phyloP scores from a whole-genome alignment of 1,284 basidiomycete genomes.

The Paramarasmius palmivorus region DNA sequence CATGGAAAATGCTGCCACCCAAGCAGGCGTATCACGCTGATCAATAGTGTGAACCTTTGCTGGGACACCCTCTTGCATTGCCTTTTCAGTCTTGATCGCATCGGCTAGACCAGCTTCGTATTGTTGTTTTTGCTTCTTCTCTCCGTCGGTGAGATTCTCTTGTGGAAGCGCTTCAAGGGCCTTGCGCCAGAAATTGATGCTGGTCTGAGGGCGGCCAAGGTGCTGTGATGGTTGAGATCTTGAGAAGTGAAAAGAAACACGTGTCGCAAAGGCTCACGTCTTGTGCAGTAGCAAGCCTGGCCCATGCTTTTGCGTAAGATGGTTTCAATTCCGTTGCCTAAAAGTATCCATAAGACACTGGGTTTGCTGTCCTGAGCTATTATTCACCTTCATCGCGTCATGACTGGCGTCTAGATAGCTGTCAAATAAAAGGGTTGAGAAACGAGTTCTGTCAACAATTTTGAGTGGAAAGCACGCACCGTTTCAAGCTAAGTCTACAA shows the following conservation, averaged over 20 bases:
- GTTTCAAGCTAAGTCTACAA: conserved; percentile 15
- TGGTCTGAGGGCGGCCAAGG: neutral
- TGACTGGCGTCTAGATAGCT: conserved; percentile 16
- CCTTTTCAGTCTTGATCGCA: conserved; percentile 23
- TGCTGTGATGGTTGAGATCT: neutral
- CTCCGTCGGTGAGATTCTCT: conserved; percentile 21
- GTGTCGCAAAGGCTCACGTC: conserved; percentile 10
- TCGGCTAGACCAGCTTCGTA: conserved; percentile 28
- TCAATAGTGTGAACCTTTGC: neutral
- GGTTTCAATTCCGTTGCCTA: conserved; percentile 18
- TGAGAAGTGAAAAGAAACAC: neutral
- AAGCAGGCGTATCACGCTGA: conserved; percentile 15
- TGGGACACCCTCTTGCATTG: neutral
- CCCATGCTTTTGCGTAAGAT: conserved; percentile 17
- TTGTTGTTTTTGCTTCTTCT: conserved; percentile 29
- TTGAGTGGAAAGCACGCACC: conserved; percentile 10
- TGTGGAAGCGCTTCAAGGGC: conserved; percentile 29
- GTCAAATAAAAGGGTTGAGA: neutral
- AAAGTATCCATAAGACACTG: neutral
- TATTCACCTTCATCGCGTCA: conserved; percentile 15
- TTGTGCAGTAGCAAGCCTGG: conserved; percentile 14
- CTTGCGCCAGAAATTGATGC: conserved; percentile 22
- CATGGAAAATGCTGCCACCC: conserved; percentile 19
- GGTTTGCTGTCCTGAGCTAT: neutral
- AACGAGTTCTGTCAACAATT: neutral